phyloP scores from a whole-genome alignment of 345 rosid genomes.

The Euphorbia peplus region DNA sequence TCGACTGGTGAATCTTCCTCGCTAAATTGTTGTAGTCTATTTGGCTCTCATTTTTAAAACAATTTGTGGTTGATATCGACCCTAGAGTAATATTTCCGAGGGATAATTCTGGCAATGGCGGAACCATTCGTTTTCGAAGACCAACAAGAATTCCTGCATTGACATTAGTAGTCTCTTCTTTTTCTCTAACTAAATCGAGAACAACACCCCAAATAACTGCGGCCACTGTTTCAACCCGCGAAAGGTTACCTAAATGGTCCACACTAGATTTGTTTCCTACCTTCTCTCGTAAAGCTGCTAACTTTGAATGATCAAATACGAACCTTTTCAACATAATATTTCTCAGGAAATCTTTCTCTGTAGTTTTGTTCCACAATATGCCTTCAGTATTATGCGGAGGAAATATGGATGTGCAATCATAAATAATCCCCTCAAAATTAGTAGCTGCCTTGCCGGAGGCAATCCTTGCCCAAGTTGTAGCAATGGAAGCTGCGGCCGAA shows the following conservation, averaged over 20 bases:
- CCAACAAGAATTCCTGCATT: constrained; percentile 1
- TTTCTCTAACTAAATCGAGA: neutral
- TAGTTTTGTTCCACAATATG: neutral
- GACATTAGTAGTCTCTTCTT: neutral
- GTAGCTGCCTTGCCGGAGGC: neutral
- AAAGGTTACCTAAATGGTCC: neutral
- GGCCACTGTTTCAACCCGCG: constrained; percentile 5
- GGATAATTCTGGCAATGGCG: constrained; percentile 20
- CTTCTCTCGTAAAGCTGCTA: neutral
- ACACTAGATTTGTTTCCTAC: neutral
- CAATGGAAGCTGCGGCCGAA: constrained; percentile 6
- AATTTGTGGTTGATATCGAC: constrained; percentile 19
- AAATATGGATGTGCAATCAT: constrained; percentile 22
- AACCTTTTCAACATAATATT: constrained; percentile 8
- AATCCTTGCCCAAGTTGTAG: constrained; percentile 14
- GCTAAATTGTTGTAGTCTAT: neutral
- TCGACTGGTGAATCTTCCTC: constrained; percentile 15
- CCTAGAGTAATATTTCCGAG: constrained; percentile 23
- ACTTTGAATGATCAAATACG: constrained; percentile 3
- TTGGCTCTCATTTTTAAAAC: neutral
- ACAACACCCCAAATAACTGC: constrained; percentile 9
- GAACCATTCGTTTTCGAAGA: constrained; percentile 22
- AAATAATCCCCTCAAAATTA: constrained; percentile 1
- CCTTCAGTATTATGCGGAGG: constrained; percentile 17
- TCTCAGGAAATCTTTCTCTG: neutral